Evolutionary conservation across 2,329 filamentous ascomycete genomes (phyloP).

Genomic region (Cladophialophora exuberans): DNA sequence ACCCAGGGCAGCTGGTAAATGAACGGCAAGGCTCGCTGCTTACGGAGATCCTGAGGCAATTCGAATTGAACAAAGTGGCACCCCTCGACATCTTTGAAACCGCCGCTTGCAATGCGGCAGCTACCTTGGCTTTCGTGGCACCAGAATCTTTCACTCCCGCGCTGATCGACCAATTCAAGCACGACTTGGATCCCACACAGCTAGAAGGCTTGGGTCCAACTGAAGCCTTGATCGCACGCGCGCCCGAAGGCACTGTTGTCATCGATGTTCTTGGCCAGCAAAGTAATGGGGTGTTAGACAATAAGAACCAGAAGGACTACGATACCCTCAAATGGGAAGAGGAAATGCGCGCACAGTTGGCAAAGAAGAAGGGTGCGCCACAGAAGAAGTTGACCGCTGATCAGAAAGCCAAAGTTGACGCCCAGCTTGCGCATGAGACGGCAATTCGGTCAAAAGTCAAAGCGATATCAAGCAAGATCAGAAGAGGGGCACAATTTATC

Average conservation of each 20-base stretch:
- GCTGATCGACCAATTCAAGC: slow-evolving; percentile 72
- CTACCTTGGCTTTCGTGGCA: slow-evolving; percentile 90
- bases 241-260: slow-evolving; percentile 83
- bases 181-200: slow-evolving; percentile 72
- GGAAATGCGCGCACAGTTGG: slow-evolving; percentile 81
- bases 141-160: slow-evolving; percentile 78
- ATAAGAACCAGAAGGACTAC: slow-evolving; percentile 93
- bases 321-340: slow-evolving; percentile 97
- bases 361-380: slow-evolving; percentile 83
- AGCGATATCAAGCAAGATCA: slow-evolving; percentile 69
- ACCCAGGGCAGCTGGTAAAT: slow-evolving; percentile 77
- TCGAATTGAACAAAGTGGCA: slow-evolving; percentile 24
- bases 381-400: slow-evolving; percentile 89
- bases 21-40: slow-evolving; percentile 68
- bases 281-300: slow-evolving; percentile 66
- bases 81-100: slow-evolving; percentile 55
- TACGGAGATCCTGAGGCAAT: slow-evolving; percentile 49
- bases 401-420: slow-evolving; percentile 86
- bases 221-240: slow-evolving; percentile 91
- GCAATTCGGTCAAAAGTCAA: slow-evolving; percentile 75
- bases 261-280: slow-evolving; percentile 91
- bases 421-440: slow-evolving; percentile 85
- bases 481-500: slow-evolving; percentile 85
- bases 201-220: slow-evolving; percentile 76
- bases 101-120: slow-evolving; percentile 82